These are phyloP conservation scores for Macrolepiota albuminosa DNA, from an alignment of 768 basidiomycete species.

Conservation along the genomic window DNA sequence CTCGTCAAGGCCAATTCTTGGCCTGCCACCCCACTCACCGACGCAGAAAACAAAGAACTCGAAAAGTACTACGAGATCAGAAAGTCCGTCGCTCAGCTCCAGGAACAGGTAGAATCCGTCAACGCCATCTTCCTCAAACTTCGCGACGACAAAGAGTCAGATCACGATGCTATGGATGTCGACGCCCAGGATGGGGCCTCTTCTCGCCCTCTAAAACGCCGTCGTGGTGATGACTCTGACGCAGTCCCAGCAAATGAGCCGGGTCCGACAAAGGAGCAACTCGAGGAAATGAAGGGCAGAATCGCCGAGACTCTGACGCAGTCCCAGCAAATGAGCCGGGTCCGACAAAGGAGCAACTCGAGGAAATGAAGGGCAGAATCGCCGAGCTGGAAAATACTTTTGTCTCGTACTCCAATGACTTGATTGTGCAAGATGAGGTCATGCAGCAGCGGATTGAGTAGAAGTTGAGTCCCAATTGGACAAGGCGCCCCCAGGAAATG, in stretches of 20 bases:
- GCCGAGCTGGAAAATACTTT: neutral
- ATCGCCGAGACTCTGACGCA: conserved; percentile 2
- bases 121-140: conserved; percentile 15
- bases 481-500: neutral
- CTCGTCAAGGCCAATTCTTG: conserved; percentile 24
- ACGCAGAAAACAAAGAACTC: conserved; percentile 15
- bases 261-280: conserved; percentile 1
- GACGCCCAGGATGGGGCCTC: conserved; percentile 7
- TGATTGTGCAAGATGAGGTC: conserved; percentile 16
- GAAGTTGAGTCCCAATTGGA: conserved; percentile 16
- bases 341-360: neutral
- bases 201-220: conserved; percentile 18
- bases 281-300: neutral
- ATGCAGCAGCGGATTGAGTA: conserved; percentile 15
- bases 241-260: neutral
- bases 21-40: conserved; percentile 21
- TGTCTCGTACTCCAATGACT: conserved; percentile 18
- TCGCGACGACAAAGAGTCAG: neutral
- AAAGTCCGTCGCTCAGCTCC: conserved; percentile 18
- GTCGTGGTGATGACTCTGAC: conserved; percentile 18
- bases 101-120: conserved; percentile 18
- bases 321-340: neutral
- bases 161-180: conserved; percentile 7
- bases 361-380: neutral
- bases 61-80: conserved; percentile 18